Evolutionary conservation across 148 eudicot genomes (phyloP).

Genomic region (Pouteria glomerata): DNA sequence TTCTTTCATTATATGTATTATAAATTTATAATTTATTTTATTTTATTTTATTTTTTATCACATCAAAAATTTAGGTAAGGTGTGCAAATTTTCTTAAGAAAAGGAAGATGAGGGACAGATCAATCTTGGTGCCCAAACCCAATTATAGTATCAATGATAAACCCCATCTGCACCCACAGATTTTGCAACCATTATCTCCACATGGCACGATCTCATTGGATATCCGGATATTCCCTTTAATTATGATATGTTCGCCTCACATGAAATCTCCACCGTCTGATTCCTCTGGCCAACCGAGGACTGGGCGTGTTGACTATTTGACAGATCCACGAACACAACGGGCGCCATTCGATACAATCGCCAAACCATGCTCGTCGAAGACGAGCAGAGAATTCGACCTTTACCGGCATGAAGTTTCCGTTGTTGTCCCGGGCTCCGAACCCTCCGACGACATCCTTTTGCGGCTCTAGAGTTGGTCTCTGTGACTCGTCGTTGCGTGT

Average conservation of each 20-base stretch:
- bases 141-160: too few species aligned
- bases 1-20: too few species aligned
- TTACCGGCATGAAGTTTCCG: slow-evolving; percentile 50
- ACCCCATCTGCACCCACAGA: not conserved
- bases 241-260: not conserved
- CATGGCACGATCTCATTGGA: slow-evolving; percentile 8
- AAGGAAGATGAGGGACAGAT: too few species aligned
- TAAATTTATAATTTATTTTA: too few species aligned
- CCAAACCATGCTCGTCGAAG: slow-evolving; percentile 3
- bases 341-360: not conserved
- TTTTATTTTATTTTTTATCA: too few species aligned
- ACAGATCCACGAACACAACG: not conserved
- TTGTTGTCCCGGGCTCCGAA: slow-evolving; percentile 46
- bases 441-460: slow-evolving; percentile 47
- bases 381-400: not conserved
- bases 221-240: slow-evolving; percentile 6
- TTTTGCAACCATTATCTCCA: slow-evolving; percentile 18
- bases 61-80: too few species aligned
- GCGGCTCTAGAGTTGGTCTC: slow-evolving; percentile 17
- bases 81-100: too few species aligned
- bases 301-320: not conserved
- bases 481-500: slow-evolving; percentile 23
- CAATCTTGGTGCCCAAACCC: too few species aligned
- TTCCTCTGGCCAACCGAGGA: not conserved
- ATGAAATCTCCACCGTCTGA: not conserved